Evolutionary conservation across 805 yeast genomes (phyloP), one percentile per base, ranked within the genome.

Genomic region (Kuraishia cidri): DNA sequence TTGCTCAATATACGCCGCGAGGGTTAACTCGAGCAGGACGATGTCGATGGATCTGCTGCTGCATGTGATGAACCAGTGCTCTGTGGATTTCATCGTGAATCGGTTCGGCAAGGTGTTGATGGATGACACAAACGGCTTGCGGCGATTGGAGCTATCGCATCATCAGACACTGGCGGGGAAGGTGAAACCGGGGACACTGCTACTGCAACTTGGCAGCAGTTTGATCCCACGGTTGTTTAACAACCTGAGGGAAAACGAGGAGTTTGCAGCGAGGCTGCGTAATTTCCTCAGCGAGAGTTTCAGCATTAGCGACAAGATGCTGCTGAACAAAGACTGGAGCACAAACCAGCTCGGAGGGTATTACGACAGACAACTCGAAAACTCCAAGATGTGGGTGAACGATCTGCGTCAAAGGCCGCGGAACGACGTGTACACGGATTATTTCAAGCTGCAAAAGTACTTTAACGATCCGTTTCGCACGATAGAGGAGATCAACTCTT

Each of bases 141-240:
- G 60, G 36, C 22, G 50, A 24, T 27, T 42, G 10, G 34, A 36
- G 6, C 31, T 56, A 5, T 48, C 58, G 0, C 37, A 42, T 5
- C 33, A 41, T 24, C 50, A 52, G 35, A 37, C 34, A 5, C 36
- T 54, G 4, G 39, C 44, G 7, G 60, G 60, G 12, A 56, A 51
- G 29, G 36, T 39, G 7, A 51, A 50, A 37, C 57, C 60, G 7
- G 61, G 61, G 3, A 46, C 57, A 7, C 45, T 47, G 13, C 35
- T 55, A 6, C 36, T 56, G 3, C 51, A 44, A 14, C 32, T 54
- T 4, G 56, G 51, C 11, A 50, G 54, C 35, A 44, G 37, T 15
- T 22, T 54, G 7, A 33, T 48, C 14, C 45, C 48, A 3, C 41
- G 40, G 28, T 31, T 48, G 24, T 24, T 37, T 7, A 34, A 31